Conservation (phyloP, 2,329 filamentous ascomycete genomes). For the Oidium heveae region DNA sequence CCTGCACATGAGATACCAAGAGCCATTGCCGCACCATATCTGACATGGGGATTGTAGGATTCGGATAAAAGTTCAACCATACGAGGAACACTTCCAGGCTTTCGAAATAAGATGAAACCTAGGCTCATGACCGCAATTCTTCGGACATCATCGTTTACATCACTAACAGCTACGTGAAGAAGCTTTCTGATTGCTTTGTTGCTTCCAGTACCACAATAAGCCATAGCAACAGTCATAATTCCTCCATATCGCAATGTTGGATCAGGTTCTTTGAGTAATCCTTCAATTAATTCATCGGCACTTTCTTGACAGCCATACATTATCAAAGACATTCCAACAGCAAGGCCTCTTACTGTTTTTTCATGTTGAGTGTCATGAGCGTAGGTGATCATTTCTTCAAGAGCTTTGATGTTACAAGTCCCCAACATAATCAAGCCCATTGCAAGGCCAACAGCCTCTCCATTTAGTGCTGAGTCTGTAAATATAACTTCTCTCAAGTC, state of each 20-base stretch:
- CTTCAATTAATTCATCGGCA: constrained; percentile 84
- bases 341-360: constrained; percentile 90
- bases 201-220: constrained; percentile 90
- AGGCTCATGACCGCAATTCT: constrained; percentile 92
- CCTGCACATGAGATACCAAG: constrained; percentile 94
- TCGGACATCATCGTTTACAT: constrained; percentile 93
- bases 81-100: constrained; percentile 84
- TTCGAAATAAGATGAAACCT: constrained; percentile 94
- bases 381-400: constrained; percentile 95
- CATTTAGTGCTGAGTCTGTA: constrained; percentile 84
- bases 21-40: constrained; percentile 95
- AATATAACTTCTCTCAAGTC: constrained; percentile 75
- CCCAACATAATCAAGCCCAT: constrained; percentile 98
- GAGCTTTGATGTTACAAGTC: constrained; percentile 77
- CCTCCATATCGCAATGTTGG: constrained; percentile 86
- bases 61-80: constrained; percentile 98
- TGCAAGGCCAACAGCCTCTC: constrained; percentile 79
- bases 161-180: constrained; percentile 85
- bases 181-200: constrained; percentile 96
- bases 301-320: constrained; percentile 94
- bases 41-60: constrained; percentile 95
- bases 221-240: constrained; percentile 94
- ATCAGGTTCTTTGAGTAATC: constrained; percentile 77
- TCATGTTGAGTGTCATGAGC: constrained; percentile 96
- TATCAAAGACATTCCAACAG: constrained; percentile 90